Evolutionary conservation across 2,329 filamentous ascomycete species (phyloP), one percentile per base, ranked within the genome.

Genomic region (Cordyceps farinosa): DNA sequence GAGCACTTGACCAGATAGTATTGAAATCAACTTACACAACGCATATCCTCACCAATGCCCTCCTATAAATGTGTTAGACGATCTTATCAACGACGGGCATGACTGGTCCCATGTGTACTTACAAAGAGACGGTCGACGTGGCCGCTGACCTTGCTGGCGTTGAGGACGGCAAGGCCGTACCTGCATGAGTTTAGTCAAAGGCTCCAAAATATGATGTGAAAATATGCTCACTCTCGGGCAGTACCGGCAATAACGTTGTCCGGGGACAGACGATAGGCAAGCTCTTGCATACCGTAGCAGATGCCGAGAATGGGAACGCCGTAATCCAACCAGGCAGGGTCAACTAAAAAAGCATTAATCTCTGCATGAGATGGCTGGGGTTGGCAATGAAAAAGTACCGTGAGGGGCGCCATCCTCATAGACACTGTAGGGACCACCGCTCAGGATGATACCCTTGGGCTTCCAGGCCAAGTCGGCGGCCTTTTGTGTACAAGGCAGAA

Each of bases 401-500:
- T n/a, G 78, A 29, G 80, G 92, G 4, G 91, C 84, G 67, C 82
- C 90, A 38, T 87, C 78, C 62, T 92, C 90, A 72, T 97, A 97
- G 60, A 97, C 93, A 3, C 89, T 93, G 61, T 79, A 79, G n/a
- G 84, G 84, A 5, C 77, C 79, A 62, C 79, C 79, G 34, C 73
- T 75, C 11, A 79, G 65, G 63, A 96, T 90, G 67, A 98, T 87
- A 69, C 93, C 94, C 73, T 89, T 90, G 27, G 94, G 94, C 73
- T 87, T 92, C 81, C 85, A 96, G 53, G 81, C 74, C 40, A 97
- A 83, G 62, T 95, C 90, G 7, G 85, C 79, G 29, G 96, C 77
- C 80, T 94, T 94, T 70, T 90, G 87, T 52, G 89, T 96, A 77
- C 92, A 96, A 29, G 90, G 90, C 50, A 96, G 86, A 88, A 96